These are phyloP conservation scores for Elsinoe necatrix DNA, from an alignment of 2,329 filamentous ascomycete species.

Conservation along the genomic window DNA sequence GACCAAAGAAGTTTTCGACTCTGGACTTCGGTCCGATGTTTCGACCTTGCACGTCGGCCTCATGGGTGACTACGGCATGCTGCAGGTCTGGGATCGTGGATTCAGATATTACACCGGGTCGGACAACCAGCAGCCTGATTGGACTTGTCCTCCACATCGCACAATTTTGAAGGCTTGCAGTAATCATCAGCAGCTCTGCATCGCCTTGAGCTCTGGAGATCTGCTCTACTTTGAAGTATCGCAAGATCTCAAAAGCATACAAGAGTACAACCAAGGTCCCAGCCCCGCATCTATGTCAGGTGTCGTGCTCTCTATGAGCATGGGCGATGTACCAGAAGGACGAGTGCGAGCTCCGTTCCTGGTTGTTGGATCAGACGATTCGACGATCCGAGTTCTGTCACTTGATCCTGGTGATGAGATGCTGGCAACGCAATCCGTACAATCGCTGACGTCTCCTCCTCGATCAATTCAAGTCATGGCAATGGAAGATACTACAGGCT, in stretches of 20 bases:
- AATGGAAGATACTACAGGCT: constrained; percentile 89
- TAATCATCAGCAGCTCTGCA: constrained; percentile 85
- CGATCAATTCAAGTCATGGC: constrained; percentile 68
- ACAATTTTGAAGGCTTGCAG: constrained; percentile 92
- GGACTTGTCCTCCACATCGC: constrained; percentile 63
- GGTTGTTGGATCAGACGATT: constrained; percentile 94
- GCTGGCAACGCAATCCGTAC: constrained; percentile 20
- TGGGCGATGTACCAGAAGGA: constrained; percentile 87
- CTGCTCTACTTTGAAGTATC: constrained; percentile 99
- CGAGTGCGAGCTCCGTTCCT: constrained; percentile 83
- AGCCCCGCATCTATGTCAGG: constrained; percentile 93
- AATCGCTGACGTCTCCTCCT: constrained; percentile 21
- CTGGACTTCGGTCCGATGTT: constrained; percentile 80
- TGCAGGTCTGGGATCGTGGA: constrained; percentile 20
- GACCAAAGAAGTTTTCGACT: constrained; percentile 90
- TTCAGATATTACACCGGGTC: constrained; percentile 20
- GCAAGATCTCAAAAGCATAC: constrained; percentile 67
- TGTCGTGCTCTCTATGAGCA: constrained; percentile 87
- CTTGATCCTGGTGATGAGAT: constrained; percentile 53
- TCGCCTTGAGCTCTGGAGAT: constrained; percentile 90
- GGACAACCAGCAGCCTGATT: constrained; percentile 18
- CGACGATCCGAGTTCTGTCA: constrained; percentile 86
- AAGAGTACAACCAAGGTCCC: constrained; percentile 64
- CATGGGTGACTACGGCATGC: constrained; percentile 64
- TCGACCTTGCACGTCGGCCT: constrained; percentile 89